Conservation (phyloP, 805 yeast genomes). For the Yamadazyma ubonensis region DNA sequence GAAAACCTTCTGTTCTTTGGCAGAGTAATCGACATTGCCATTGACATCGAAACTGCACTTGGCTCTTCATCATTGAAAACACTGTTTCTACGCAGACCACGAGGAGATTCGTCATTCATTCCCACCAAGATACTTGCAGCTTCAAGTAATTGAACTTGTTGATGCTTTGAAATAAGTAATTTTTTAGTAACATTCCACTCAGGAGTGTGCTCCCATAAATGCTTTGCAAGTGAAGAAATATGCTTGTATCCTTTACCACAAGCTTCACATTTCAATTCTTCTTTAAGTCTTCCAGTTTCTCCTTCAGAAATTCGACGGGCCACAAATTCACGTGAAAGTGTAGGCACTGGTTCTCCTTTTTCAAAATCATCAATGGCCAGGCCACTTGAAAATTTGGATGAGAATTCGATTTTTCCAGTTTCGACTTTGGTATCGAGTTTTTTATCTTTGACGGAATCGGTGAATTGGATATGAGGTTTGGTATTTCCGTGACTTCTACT, state of each 20-base stretch:
- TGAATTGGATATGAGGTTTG: no score
- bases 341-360: conserved; percentile 41
- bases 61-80: conserved; percentile 15
- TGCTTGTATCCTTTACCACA: conserved; percentile 92
- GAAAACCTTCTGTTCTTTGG: conserved; percentile 36
- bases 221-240: conserved; percentile 82
- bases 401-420: no score
- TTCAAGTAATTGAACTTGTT: conserved; percentile 79
- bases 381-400: no score
- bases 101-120: conserved; percentile 35
- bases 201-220: conserved; percentile 92
- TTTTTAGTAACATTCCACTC: conserved; percentile 89
- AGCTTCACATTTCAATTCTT: conserved; percentile 82
- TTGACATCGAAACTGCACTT: conserved; percentile 5
- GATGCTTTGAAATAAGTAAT: conserved; percentile 78
- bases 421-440: no score
- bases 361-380: conserved; percentile 16
- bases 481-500: conserved; percentile 9
- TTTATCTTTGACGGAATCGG: no score
- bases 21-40: conserved; percentile 9
- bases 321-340: conserved; percentile 64
- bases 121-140: conserved; percentile 77
- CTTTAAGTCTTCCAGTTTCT: conserved; percentile 79
- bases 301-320: conserved; percentile 84
- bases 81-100: conserved; percentile 13